Base-by-base conservation (phyloP, 495 filamentous ascomycete genomes). In the Achaetomiella virescens region DNA sequence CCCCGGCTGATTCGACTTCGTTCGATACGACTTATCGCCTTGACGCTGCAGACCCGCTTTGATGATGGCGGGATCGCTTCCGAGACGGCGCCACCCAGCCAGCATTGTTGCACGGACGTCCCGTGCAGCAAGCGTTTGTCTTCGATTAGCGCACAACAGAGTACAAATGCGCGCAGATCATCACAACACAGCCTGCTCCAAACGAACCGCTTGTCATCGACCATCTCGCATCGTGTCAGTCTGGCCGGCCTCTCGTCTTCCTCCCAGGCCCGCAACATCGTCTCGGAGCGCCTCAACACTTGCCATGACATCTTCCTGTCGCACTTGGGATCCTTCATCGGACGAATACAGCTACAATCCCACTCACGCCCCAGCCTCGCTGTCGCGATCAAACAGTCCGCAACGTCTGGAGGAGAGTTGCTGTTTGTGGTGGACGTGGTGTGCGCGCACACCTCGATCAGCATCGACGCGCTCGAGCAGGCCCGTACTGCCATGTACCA, bases 271-370 rank as follows among this genome's bases (percentile, higher is more conserved):
- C 76, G 74, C 49, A 80, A 80, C 37, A 67, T 82, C 22, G 73
- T 81, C 52, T 81, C 78, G 43, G 76, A 77, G 61, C 85, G 84
- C 58, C 80, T 98, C 31, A 84, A 81, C 58, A 73, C 78, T 37
- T 83, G 84, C 29, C 91, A 96, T 69, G 91, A 98, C 71, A 77
- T 78, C 14, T 95, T 97, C 67, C 78, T 98, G 33, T 90, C 91
- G 27, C 85, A 87, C 61, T 80, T 97, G 43, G 91, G 88, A 37
- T 90, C 87, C 10, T 96, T 97, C 65, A 91, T 96, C 70, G 93
- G 95, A 14, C 78, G 80, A n/a, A 75, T 95, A 29, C 89, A 95
- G 61, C 79, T 96, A 52, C 89, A 96, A 65, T 90, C 90, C 8
- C 87, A 91, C 54, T 92, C 91, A 17, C 86, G 89, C 18, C 81